Evolutionary conservation across 1,284 basidiomycete genomes (phyloP).

Genomic region (Pyrrhoderma noxium): DNA sequence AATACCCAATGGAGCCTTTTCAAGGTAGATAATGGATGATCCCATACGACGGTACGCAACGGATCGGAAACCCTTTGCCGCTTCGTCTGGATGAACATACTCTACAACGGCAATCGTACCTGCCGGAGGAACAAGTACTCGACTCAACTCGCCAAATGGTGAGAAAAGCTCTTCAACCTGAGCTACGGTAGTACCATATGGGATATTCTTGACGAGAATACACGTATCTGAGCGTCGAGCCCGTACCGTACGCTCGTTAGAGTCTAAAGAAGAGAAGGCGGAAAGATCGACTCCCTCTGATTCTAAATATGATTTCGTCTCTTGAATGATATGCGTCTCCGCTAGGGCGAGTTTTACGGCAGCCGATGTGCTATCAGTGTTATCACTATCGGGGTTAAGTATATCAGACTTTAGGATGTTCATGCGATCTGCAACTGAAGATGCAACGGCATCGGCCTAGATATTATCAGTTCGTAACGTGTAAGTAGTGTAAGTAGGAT

Average conservation of each 20-base stretch:
- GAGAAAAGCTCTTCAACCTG: slow-evolving; percentile 78
- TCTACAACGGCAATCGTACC: slow-evolving; percentile 95
- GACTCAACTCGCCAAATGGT: slow-evolving; percentile 66
- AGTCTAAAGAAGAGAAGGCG: slow-evolving; percentile 38
- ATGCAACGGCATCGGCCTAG: slow-evolving; percentile 86
- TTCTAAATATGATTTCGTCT: slow-evolving; percentile 88
- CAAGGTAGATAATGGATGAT: slow-evolving; percentile 86
- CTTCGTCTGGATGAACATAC: slow-evolving; percentile 67
- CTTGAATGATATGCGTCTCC: slow-evolving; percentile 92
- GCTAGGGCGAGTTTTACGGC: slow-evolving; percentile 95
- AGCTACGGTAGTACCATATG: slow-evolving; percentile 77
- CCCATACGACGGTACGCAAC: slow-evolving; percentile 87
- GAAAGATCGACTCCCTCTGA: slow-evolving; percentile 60
- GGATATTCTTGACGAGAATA: slow-evolving; percentile 95
- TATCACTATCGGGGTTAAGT: slow-evolving; percentile 68
- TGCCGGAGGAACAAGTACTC: slow-evolving; percentile 84
- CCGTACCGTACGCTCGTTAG: slow-evolving; percentile 23
- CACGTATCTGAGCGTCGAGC: slow-evolving; percentile 67
- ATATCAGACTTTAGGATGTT: slow-evolving; percentile 83
- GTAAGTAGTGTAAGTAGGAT: too few species aligned
- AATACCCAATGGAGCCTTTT: slow-evolving; percentile 84
- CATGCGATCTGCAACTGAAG: slow-evolving; percentile 77
- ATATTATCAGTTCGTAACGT: too few species aligned
- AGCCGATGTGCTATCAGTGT: slow-evolving; percentile 37
- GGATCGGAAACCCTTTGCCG: slow-evolving; percentile 69